phyloP scores from a whole-genome alignment of 306 rosid genomes.

The Vicia villosa region DNA sequence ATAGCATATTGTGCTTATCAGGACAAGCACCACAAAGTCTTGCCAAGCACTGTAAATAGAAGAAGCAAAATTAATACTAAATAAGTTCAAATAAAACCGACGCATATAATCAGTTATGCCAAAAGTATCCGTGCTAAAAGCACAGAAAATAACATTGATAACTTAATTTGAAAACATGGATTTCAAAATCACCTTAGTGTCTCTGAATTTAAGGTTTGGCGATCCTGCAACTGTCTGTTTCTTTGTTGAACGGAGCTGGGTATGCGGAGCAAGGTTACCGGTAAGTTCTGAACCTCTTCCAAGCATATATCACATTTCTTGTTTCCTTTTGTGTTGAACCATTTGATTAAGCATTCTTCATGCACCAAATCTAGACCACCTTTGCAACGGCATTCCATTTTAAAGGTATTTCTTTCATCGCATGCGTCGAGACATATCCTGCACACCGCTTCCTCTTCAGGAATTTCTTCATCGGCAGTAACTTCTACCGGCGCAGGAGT shows the following conservation, averaged over 20 bases:
- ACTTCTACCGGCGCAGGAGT: constrained; percentile 63
- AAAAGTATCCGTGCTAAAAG: constrained; percentile 1
- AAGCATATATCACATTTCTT: constrained; percentile 87
- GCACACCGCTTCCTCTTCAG: constrained; percentile 98
- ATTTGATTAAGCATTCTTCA: constrained; percentile 80
- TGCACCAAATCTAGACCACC: constrained; percentile 90
- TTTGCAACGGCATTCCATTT: constrained; percentile 98
- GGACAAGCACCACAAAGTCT: constrained; percentile 90
- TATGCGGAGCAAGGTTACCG: constrained; percentile 86
- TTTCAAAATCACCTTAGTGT: constrained; percentile 60
- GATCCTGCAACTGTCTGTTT: constrained; percentile 51
- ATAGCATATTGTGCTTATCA: constrained; percentile 93
- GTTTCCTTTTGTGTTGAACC: constrained; percentile 88
- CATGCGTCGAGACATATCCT: constrained; percentile 89
- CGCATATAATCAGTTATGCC: neutral
- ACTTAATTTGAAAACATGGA: constrained; percentile 25
- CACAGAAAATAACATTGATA: neutral
- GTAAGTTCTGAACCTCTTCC: constrained; percentile 84
- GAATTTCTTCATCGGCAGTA: constrained; percentile 85
- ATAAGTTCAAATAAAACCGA: constrained; percentile 4
- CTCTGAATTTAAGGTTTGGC: constrained; percentile 53
- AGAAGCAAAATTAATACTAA: constrained; percentile 27
- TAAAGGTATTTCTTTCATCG: constrained; percentile 84
- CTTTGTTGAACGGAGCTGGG: constrained; percentile 59
- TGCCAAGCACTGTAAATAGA: constrained; percentile 84